Evolutionary conservation across 2,329 filamentous ascomycete species (phyloP).

Genomic region (Xylariaceae sp.): DNA sequence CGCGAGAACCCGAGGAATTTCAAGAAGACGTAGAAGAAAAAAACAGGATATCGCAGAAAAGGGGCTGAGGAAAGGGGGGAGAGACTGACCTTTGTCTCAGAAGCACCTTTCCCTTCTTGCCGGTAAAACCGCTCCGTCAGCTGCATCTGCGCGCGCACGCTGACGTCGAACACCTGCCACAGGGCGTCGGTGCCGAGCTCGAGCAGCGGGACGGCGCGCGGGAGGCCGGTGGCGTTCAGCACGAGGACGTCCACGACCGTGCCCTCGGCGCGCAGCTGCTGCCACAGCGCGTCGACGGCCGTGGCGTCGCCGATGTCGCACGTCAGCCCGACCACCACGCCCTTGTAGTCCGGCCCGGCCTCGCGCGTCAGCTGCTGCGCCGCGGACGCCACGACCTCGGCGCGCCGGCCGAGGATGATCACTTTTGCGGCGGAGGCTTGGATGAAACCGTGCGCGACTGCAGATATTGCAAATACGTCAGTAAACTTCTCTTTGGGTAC

Average conservation of each 20-base stretch:
- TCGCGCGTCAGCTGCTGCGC: constrained; percentile 32
- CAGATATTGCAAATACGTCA: too few relatives aligned
- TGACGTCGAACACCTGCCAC: constrained; percentile 39
- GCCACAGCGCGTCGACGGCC: constrained; percentile 43
- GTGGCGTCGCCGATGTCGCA: constrained; percentile 36
- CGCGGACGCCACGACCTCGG: constrained; percentile 39
- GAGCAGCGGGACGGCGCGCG: constrained; percentile 29
- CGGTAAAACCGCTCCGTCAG: constrained; percentile 43
- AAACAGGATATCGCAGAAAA: neutral
- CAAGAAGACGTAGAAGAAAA: too few relatives aligned
- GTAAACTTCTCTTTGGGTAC: too few relatives aligned
- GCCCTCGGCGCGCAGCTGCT: constrained; percentile 27
- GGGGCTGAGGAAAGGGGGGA: neutral
- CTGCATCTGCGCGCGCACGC: constrained; percentile 41
- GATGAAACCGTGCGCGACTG: constrained; percentile 63
- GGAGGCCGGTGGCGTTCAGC: constrained; percentile 38
- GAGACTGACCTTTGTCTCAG: constrained; percentile 22
- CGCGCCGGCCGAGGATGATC: constrained; percentile 47
- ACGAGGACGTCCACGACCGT: constrained; percentile 44
- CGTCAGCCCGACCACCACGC: constrained; percentile 26
- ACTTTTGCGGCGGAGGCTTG: constrained; percentile 46
- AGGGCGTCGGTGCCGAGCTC: constrained; percentile 29
- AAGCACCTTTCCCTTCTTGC: constrained; percentile 35
- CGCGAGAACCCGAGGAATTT: constrained; percentile 8
- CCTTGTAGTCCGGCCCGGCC: constrained; percentile 3